Percentiles rank a stretch among this genome's conserved stretches.
Conservation (phyloP, 1,284 basidiomycete species). For the Phylloboletellus chloephorus region DNA sequence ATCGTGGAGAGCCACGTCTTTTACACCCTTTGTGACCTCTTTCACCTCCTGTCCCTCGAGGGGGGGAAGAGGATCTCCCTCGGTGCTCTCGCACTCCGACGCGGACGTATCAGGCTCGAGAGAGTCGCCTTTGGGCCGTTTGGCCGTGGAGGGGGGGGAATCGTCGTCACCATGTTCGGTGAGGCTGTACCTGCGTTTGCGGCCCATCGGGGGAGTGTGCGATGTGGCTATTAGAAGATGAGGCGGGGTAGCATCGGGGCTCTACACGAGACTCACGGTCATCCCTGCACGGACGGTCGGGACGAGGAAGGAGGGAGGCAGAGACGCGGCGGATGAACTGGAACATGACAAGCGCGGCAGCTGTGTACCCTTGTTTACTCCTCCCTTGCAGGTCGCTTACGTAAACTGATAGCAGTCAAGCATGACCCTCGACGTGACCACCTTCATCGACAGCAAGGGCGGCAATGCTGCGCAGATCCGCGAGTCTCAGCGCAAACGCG, state of each 20-base stretch:
- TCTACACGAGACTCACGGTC: conserved; percentile 49
- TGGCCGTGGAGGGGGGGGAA: conserved; percentile 33
- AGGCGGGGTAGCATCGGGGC: conserved; percentile 10
- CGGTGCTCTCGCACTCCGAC: conserved; percentile 20
- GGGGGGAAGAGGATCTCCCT: conserved; percentile 11
- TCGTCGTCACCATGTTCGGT: conserved; percentile 45
- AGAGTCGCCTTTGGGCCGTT: conserved; percentile 41
- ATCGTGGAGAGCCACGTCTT: conserved; percentile 57
- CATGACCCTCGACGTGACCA: conserved; percentile 75
- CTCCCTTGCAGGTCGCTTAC: conserved; percentile 12
- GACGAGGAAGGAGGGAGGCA: conserved; percentile 60
- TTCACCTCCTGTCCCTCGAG: conserved; percentile 51
- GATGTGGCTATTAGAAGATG: conserved; percentile 52
- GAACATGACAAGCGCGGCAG: conserved; percentile 46
- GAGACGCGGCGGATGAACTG: conserved; percentile 66
- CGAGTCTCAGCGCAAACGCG: conserved; percentile 90
- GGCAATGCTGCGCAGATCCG: conserved; percentile 92
- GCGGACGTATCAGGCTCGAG: conserved; percentile 17
- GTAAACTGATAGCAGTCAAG: conserved; percentile 14
- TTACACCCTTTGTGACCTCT: conserved; percentile 65
- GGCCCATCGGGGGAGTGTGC: conserved; percentile 60
- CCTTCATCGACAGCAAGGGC: conserved; percentile 82
- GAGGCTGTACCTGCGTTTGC: conserved; percentile 58
- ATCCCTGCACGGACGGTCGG: conserved; percentile 68
- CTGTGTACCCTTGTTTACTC: conserved; percentile 23